These are phyloP conservation scores for Tinospora cordifolia DNA, from an alignment of 164 flowering plant species.

Conservation along the genomic window DNA sequence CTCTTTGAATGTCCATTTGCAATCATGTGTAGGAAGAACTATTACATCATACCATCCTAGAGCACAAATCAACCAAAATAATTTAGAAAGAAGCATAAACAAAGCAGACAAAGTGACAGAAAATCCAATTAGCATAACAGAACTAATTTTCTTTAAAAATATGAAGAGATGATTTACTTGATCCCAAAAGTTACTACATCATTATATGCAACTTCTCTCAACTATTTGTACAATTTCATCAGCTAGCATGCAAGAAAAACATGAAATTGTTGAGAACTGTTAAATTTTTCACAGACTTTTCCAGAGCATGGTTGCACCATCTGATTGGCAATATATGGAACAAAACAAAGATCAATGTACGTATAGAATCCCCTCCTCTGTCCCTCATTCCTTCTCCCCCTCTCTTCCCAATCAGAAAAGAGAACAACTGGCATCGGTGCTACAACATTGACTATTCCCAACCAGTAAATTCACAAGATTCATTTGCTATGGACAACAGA, in stretches of 20 bases:
- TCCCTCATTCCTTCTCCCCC: neutral
- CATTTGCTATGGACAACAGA: neutral
- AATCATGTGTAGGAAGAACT: conserved; percentile 58
- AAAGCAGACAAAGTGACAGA: neutral
- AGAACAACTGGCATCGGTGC: neutral
- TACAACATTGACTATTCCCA: neutral
- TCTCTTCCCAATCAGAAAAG: neutral
- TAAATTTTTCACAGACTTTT: neutral
- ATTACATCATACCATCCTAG: conserved; percentile 93
- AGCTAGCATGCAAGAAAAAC: neutral
- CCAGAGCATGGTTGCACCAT: neutral
- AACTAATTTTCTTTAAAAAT: neutral
- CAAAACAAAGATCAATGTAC: no score
- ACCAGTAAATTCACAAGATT: neutral
- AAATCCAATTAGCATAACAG: neutral
- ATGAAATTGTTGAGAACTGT: neutral
- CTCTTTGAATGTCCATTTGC: conserved; percentile 88
- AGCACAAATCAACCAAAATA: neutral
- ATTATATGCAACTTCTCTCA: neutral
- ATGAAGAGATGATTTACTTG: no score
- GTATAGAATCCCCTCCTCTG: neutral
- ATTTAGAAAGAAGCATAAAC: neutral
- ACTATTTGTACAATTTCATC: neutral
- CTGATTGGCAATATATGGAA: no score
- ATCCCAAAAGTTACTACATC: no score